These are phyloP conservation scores for Herpetomonas tarakana DNA, from an alignment of 208 protist species.

Conservation along the genomic window DNA sequence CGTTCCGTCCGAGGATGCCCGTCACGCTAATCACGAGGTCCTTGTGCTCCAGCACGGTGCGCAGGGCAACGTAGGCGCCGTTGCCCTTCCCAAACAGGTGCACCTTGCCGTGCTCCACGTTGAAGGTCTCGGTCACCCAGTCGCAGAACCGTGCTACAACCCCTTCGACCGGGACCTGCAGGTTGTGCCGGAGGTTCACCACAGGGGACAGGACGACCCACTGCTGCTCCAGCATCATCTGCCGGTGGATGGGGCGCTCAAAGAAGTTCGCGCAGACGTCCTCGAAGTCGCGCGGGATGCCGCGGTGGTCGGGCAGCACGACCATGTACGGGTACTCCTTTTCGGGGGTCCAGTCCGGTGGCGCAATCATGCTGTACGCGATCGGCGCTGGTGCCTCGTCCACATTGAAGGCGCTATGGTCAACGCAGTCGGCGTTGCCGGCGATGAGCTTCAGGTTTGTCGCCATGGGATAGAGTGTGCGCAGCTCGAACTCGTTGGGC, in stretches of 20 bases:
- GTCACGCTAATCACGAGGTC: conserved; percentile 72
- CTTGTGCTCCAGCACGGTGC: conserved; percentile 74
- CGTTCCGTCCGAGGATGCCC: conserved; percentile 67
- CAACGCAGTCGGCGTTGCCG: conserved; percentile 77
- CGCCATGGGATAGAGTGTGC: conserved; percentile 71
- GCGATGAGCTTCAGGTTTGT: conserved; percentile 63
- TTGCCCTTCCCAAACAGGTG: conserved; percentile 87
- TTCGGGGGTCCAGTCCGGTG: conserved; percentile 53
- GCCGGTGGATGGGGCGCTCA: conserved; percentile 59
- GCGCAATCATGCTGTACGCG: conserved; percentile 74
- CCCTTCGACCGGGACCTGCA: conserved; percentile 74
- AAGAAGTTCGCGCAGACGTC: conserved; percentile 89
- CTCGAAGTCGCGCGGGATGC: conserved; percentile 77
- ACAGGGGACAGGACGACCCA: conserved; percentile 81
- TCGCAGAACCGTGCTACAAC: conserved; percentile 85
- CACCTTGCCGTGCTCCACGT: conserved; percentile 70
- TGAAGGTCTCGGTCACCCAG: conserved; percentile 73
- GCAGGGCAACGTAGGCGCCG: conserved; percentile 72
- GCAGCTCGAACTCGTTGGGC: conserved; percentile 81
- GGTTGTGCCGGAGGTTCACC: conserved; percentile 75
- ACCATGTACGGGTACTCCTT: conserved; percentile 79
- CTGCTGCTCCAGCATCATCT: conserved; percentile 66
- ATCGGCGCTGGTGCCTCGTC: conserved; percentile 71
- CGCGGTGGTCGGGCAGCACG: conserved; percentile 71
- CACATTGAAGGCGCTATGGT: conserved; percentile 62